These are phyloP conservation scores for Pseudonitzschia multistriata DNA, from an alignment of 108 stramenopile genomes.

Conservation along the genomic window DNA sequence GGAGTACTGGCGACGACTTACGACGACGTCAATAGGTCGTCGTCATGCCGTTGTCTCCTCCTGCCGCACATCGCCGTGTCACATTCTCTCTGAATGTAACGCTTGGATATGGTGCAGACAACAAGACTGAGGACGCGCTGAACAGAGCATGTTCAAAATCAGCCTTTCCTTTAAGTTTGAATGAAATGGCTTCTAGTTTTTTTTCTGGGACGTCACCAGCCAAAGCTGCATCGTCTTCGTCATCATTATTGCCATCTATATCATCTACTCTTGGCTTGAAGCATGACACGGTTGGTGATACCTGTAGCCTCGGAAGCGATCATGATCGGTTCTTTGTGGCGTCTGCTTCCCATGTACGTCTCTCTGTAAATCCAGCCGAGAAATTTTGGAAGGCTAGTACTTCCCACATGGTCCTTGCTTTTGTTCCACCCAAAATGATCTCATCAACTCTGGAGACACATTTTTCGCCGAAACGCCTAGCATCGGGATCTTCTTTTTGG, in stretches of 20 bases:
- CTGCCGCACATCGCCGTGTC: neutral
- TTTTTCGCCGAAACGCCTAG: slow-evolving; percentile 14
- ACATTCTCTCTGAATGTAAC: slow-evolving; percentile 29
- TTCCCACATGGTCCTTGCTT: slow-evolving; percentile 19
- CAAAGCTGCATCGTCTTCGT: neutral
- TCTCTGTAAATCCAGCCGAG: slow-evolving; percentile 22
- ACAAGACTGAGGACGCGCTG: slow-evolving; percentile 20
- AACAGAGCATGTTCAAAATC: slow-evolving; percentile 24
- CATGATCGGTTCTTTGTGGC: slow-evolving; percentile 29
- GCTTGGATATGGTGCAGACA: slow-evolving; percentile 28
- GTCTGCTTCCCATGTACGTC: slow-evolving; percentile 23
- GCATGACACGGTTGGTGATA: neutral
- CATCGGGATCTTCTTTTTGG: slow-evolving; percentile 40
- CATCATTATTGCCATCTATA: neutral
- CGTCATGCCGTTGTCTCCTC: neutral
- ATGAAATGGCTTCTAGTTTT: slow-evolving; percentile 18
- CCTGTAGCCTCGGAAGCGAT: neutral
- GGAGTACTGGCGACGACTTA: too few relatives aligned
- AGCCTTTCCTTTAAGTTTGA: slow-evolving; percentile 11
- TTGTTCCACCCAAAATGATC: slow-evolving; percentile 31
- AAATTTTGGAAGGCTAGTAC: slow-evolving; percentile 5
- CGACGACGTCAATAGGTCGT: too few relatives aligned
- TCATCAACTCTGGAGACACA: slow-evolving; percentile 17
- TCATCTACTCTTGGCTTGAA: too few relatives aligned
- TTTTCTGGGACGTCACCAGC: slow-evolving; percentile 14